These are phyloP conservation scores for Phytophthora megakarya DNA, from an alignment of 352 stramenopile genomes.

Conservation along the genomic window DNA sequence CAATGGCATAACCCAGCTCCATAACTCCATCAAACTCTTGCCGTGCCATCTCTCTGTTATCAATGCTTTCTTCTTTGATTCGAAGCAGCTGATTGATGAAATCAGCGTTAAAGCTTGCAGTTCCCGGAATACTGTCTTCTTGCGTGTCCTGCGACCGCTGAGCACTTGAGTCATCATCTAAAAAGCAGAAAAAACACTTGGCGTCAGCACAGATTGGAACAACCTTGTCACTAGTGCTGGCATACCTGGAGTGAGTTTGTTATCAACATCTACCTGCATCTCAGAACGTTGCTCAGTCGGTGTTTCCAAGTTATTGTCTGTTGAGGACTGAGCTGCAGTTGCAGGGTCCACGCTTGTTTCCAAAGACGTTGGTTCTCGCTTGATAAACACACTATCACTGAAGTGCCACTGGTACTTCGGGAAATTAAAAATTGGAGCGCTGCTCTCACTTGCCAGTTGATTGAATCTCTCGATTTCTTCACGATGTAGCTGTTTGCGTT, in stretches of 20 bases:
- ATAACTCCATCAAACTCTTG: constrained; percentile 48
- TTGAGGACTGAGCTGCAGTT: not conserved
- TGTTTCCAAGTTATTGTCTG: not conserved
- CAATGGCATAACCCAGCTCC: constrained; percentile 54
- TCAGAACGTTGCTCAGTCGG: constrained; percentile 2
- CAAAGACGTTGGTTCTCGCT: constrained; percentile 31
- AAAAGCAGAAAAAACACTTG: constrained; percentile 12
- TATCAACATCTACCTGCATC: constrained; percentile 3
- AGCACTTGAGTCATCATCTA: constrained; percentile 11
- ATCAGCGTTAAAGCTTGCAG: constrained; percentile 27
- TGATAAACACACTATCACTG: constrained; percentile 31
- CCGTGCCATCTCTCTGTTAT: constrained; percentile 23
- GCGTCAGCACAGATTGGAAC: too few relatives aligned
- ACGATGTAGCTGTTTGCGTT: constrained; percentile 26
- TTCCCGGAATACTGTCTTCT: constrained; percentile 23
- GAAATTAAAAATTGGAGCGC: constrained; percentile 44
- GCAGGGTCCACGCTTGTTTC: constrained; percentile 4
- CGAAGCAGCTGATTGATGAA: constrained; percentile 43
- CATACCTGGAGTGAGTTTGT: constrained; percentile 20
- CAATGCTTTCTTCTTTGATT: constrained; percentile 20
- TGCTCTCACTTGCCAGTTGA: constrained; percentile 36
- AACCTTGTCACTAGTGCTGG: too few relatives aligned
- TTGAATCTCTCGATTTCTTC: constrained; percentile 40
- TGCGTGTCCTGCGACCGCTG: constrained; percentile 9
- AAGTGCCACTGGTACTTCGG: constrained; percentile 46